Conservation (phyloP, 768 basidiomycete species). For the Dentipellis sp. region DNA sequence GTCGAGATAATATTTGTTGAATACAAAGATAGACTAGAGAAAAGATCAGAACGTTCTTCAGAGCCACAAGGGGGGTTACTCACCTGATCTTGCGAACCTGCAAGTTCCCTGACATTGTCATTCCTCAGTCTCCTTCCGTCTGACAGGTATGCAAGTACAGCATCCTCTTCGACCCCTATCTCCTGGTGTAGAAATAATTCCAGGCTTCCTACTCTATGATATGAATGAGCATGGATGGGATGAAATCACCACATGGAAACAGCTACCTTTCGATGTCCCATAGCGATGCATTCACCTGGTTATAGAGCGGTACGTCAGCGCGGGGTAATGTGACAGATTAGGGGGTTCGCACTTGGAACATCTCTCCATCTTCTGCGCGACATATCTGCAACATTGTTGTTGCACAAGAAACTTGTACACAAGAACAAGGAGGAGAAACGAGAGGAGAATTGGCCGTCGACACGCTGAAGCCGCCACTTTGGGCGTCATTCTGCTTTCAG, state of each 20-base stretch:
- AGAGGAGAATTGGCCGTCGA: no score
- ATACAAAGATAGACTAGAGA: conserved; percentile 63
- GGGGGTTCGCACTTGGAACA: conserved; percentile 22
- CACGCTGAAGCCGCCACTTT: no score
- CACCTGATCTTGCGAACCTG: conserved; percentile 69
- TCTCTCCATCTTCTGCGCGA: conserved; percentile 32
- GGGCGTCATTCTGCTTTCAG: no score
- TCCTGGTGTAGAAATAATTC: conserved; percentile 65
- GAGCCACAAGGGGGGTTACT: conserved; percentile 10
- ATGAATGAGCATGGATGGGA: conserved; percentile 3
- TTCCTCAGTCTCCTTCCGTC: conserved; percentile 68
- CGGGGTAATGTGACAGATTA: not conserved
- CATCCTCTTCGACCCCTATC: conserved; percentile 60
- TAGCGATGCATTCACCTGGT: conserved; percentile 49
- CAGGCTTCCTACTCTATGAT: conserved; percentile 49
- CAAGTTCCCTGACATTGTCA: conserved; percentile 68
- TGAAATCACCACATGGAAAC: not conserved
- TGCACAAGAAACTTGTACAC: not conserved
- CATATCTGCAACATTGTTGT: conserved; percentile 28
- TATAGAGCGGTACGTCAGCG: not conserved
- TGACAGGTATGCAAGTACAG: conserved; percentile 67
- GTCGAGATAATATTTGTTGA: conserved; percentile 76
- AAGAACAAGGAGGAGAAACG: no score
- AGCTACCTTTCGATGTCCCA: conserved; percentile 71
- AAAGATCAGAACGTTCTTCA: not conserved